Evolutionary conservation across 164 flowering plant genomes (phyloP).

Genomic region (Macadamia tetraphylla): DNA sequence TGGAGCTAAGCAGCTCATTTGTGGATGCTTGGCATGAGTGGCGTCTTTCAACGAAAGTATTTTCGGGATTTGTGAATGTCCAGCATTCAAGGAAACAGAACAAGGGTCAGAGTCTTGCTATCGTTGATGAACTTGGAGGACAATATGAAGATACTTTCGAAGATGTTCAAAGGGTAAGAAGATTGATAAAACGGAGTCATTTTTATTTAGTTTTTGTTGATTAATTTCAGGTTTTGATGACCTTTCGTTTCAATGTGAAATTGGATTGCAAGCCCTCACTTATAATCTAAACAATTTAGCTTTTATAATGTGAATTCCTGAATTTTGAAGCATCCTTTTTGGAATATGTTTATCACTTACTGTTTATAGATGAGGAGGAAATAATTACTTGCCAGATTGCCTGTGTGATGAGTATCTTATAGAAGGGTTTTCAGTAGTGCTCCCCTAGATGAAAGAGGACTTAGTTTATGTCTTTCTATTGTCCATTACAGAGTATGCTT

Average conservation of each 20-base stretch:
- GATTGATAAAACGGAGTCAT: background rate
- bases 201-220: background rate
- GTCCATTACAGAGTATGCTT: too few relatives aligned
- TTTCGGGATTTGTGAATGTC: constrained; percentile 10
- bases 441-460: too few relatives aligned
- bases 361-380: background rate
- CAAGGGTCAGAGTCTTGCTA: constrained; percentile 27
- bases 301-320: too few relatives aligned
- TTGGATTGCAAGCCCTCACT: background rate
- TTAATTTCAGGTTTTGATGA: background rate
- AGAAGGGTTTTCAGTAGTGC: too few relatives aligned
- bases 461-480: too few relatives aligned
- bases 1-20: constrained; percentile 62
- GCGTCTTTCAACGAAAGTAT: constrained; percentile 32
- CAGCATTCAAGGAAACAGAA: constrained; percentile 30
- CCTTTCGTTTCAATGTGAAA: background rate
- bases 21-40: constrained; percentile 39
- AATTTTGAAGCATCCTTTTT: too few relatives aligned
- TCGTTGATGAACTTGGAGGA: constrained; percentile 66
- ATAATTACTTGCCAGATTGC: background rate
- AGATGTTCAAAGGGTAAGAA: constrained; percentile 73
- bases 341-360: too few relatives aligned
- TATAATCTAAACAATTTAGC: background rate
- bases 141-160: constrained; percentile 90
- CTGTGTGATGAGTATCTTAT: too few relatives aligned